Evolutionary conservation across 2,329 filamentous ascomycete species (phyloP).

Genomic region (Venturiaceae sp.): DNA sequence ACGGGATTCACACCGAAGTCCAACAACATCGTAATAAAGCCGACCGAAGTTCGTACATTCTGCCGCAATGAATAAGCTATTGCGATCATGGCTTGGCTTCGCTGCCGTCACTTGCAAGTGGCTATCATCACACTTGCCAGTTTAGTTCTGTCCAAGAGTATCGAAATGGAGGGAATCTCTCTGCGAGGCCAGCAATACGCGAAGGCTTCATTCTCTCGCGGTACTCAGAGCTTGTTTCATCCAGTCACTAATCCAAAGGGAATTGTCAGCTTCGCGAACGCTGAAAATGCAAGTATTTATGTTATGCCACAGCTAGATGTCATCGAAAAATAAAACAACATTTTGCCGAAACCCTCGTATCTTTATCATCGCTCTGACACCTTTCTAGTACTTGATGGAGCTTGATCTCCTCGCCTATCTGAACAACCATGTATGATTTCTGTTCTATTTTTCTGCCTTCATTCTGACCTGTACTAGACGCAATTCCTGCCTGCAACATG

Average conservation of each 20-base stretch:
- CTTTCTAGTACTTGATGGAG: slow-evolving; percentile 18
- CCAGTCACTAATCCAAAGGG: slow-evolving; percentile 17
- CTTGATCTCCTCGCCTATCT: slow-evolving; percentile 28
- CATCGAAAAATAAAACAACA: not conserved
- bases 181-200: not conserved
- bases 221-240: not conserved
- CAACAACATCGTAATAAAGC: too few relatives aligned
- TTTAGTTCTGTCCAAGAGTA: too few relatives aligned
- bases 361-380: too few relatives aligned
- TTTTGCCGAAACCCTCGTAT: not conserved
- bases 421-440: slow-evolving; percentile 21
- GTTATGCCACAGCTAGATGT: not conserved
- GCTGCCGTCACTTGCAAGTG: too few relatives aligned
- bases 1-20: too few relatives aligned
- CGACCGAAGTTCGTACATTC: too few relatives aligned
- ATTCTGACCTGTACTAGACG: not conserved
- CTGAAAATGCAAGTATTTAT: slow-evolving; percentile 16
- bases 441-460: not conserved
- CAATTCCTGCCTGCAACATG: slow-evolving; percentile 14
- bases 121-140: too few relatives aligned
- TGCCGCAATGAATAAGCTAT: too few relatives aligned
- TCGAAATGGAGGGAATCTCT: too few relatives aligned
- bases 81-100: too few relatives aligned
- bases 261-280: slow-evolving; percentile 19
- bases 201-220: not conserved